Evolutionary conservation across 768 basidiomycete species (phyloP).

Genomic region (Tulasnella sp.): DNA sequence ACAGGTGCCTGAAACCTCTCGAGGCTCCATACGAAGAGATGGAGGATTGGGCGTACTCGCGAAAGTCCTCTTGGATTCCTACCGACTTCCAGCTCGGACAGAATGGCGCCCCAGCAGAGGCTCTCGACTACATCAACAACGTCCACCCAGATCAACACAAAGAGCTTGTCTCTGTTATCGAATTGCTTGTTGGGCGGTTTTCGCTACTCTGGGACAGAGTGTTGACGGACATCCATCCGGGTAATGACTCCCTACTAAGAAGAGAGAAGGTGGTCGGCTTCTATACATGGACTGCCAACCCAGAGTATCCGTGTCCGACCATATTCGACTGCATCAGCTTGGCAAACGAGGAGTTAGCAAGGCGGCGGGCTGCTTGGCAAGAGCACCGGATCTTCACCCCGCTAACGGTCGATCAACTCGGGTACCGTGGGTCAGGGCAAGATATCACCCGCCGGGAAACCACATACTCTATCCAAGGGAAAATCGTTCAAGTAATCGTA

Average conservation of each 20-base stretch:
- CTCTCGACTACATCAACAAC: background rate
- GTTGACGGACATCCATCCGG: constrained; percentile 23
- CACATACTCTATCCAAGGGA: background rate
- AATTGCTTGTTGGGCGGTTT: background rate
- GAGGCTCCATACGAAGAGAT: background rate
- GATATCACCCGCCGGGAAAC: background rate
- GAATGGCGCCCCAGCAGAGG: background rate
- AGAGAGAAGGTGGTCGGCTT: no score
- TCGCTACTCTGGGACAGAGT: constrained; percentile 12
- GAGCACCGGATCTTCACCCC: background rate
- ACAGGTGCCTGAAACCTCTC: background rate
- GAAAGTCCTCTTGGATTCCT: constrained; percentile 23
- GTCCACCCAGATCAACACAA: background rate
- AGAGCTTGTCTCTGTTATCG: constrained; percentile 20
- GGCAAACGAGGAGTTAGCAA: background rate
- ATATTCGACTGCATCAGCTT: background rate
- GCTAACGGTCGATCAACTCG: background rate
- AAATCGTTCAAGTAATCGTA: no score
- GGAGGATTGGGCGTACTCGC: background rate
- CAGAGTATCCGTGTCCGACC: background rate
- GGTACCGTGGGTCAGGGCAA: background rate
- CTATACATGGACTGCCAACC: background rate
- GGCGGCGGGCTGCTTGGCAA: background rate
- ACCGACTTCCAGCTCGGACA: constrained; percentile 26
- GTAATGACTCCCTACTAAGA: background rate